phyloP scores from a whole-genome alignment of 1,139 yeast genomes.

The Saccharomyces hybrid region DNA sequence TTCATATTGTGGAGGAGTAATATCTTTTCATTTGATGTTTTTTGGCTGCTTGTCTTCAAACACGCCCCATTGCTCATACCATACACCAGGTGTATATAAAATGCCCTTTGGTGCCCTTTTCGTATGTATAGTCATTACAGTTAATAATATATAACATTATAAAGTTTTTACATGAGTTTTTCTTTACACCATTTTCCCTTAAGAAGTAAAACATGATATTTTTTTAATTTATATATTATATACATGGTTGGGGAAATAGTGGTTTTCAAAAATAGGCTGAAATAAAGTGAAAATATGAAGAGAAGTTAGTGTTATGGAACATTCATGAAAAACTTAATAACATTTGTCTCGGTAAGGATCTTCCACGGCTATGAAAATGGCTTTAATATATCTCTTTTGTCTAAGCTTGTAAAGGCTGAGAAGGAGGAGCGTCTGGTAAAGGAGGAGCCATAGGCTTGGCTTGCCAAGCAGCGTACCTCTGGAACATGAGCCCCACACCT shows the following conservation, averaged over 20 bases:
- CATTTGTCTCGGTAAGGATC: background rate
- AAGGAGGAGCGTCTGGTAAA: slow-evolving; percentile 43
- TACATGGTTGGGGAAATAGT: background rate
- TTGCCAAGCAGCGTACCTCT: slow-evolving; percentile 76
- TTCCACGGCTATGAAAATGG: background rate
- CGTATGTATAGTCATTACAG: background rate
- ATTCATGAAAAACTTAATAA: background rate
- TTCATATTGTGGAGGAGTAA: slow-evolving; percentile 14
- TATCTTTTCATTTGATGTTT: background rate
- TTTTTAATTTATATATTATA: background rate
- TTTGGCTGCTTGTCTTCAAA: background rate
- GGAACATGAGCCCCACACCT: slow-evolving; percentile 97
- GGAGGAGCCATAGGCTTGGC: slow-evolving; percentile 80
- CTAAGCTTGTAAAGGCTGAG: slow-evolving; percentile 35
- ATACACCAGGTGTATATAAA: background rate
- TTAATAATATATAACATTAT: background rate
- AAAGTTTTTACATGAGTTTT: background rate
- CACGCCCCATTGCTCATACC: background rate
- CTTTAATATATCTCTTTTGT: background rate
- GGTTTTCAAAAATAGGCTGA: background rate
- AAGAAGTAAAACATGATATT: background rate
- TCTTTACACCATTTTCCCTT: background rate
- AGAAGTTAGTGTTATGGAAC: background rate
- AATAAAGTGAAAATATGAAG: background rate
- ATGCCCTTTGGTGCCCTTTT: background rate